Evolutionary conservation across 495 filamentous ascomycete genomes (phyloP).

Genomic region (Aspergillus mulundensis): DNA sequence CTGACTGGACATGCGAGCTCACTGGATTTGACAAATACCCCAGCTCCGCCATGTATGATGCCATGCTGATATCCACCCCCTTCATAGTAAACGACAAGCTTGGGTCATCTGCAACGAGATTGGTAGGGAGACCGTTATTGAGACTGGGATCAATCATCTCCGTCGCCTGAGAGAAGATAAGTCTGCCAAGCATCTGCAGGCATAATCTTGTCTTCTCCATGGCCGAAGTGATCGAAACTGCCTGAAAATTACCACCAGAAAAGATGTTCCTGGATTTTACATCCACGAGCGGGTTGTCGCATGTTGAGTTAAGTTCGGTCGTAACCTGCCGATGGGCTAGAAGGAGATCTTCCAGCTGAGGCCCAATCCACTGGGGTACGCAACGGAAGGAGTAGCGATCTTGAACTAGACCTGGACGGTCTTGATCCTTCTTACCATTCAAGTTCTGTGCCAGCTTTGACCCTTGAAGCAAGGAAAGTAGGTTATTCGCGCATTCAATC

Average conservation of each 20-base stretch:
- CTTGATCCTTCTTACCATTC: constrained; percentile 19
- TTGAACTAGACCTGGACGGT: constrained; percentile 45
- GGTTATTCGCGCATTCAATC: constrained; percentile 52
- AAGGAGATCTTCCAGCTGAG: constrained; percentile 57
- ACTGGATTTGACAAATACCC: constrained; percentile 51
- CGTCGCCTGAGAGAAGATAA: constrained; percentile 55
- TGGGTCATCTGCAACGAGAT: constrained; percentile 56
- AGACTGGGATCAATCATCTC: constrained; percentile 55
- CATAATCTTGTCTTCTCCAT: constrained; percentile 58
- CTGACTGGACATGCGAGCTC: constrained; percentile 50
- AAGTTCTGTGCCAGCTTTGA: constrained; percentile 27
- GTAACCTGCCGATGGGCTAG: constrained; percentile 53
- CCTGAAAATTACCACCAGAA: constrained; percentile 64
- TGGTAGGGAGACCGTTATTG: constrained; percentile 58
- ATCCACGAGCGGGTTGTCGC: constrained; percentile 62
- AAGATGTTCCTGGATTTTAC: constrained; percentile 30
- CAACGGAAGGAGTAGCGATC: constrained; percentile 61
- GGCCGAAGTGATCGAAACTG: constrained; percentile 54
- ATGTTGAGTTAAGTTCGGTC: constrained; percentile 58
- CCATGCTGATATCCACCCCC: constrained; percentile 61
- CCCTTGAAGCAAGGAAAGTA: constrained; percentile 47
- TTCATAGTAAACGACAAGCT: constrained; percentile 55
- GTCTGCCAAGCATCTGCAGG: constrained; percentile 54
- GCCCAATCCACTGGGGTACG: constrained; percentile 62
- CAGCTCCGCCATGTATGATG: constrained; percentile 58